Base-by-base conservation (phyloP, 1,284 basidiomycete genomes). In the Grifola frondosa region DNA sequence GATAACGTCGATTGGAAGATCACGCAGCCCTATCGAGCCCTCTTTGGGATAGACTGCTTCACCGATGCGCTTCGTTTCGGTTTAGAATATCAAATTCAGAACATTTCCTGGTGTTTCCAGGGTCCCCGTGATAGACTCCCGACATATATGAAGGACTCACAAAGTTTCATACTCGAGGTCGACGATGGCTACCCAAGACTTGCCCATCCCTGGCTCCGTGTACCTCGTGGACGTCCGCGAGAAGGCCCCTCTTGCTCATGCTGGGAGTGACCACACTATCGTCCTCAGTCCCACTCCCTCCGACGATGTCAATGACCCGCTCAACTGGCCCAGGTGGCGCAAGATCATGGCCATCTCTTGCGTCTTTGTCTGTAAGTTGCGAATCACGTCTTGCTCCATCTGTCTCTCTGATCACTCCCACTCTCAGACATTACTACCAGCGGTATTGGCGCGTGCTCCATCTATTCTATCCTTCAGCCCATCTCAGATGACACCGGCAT, bases 391-490 rank as follows among this genome's bases (percentile, higher is more conserved):
- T 10, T 9, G 9, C 8, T 22, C n/a, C n/a, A n/a, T n/a, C n/a
- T n/a, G n/a, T n/a, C n/a, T n/a, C n/a, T n/a, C n/a, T 35, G 16
- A 21, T 10, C 11, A 17, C 9, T 21, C 20, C 9, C 33, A 17
- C 24, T 17, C 15, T 12, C 33, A 35, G 33, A 35, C 33, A 22
- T 16, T 2, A 22, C 9, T 15, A 22, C 33, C 16, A 22, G 8
- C 20, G 33, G 33, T 9, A 35, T 35, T 16, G 33, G 19, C 6
- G 24, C 33, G 15, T 17, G 19, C 33, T 17, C 33, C 8, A 11
- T 35, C 12, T 35, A 35, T 22, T 35, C 33, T 17, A 35, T 35
- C 20, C 33, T 35, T 21, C 33, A 35, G 33, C 33, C 33, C 6
- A 35, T 35, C 33, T 35, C 33, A 6, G 19, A 35, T 15, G 33